phyloP scores from a whole-genome alignment of 768 basidiomycete genomes.

The Hygrocybe coccinea region DNA sequence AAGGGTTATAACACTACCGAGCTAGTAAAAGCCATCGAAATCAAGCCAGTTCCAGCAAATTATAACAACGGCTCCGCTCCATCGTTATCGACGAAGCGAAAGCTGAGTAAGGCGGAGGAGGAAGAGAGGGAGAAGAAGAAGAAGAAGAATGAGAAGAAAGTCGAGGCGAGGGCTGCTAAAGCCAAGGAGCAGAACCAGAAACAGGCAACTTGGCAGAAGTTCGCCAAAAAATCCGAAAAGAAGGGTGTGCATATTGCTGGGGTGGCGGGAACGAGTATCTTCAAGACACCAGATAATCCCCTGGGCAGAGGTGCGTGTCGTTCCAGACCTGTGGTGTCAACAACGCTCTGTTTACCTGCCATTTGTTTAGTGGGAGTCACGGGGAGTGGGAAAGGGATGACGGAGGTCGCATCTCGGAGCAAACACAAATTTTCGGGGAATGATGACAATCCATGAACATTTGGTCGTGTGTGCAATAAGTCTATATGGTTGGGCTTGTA shows the following conservation, averaged over 20 bases:
- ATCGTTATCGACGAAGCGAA: constrained; percentile 61
- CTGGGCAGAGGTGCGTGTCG: constrained; percentile 66
- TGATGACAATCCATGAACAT: constrained; percentile 35
- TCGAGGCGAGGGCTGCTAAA: constrained; percentile 77
- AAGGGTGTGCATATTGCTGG: constrained; percentile 91
- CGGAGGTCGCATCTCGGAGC: constrained; percentile 56
- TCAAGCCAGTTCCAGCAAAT: constrained; percentile 65
- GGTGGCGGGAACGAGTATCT: constrained; percentile 82
- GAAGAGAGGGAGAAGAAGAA: constrained; percentile 85
- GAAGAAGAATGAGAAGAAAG: constrained; percentile 93
- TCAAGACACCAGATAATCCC: constrained; percentile 92
- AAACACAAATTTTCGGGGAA: constrained; percentile 73
- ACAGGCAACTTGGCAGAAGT: constrained; percentile 90
- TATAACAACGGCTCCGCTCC: constrained; percentile 38
- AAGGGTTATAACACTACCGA: constrained; percentile 91
- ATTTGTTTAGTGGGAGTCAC: constrained; percentile 73
- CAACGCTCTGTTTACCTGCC: background rate
- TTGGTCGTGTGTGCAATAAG: constrained; percentile 1
- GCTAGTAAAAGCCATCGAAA: constrained; percentile 64
- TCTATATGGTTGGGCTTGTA: background rate
- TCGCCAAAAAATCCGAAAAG: constrained; percentile 90
- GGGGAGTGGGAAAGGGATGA: constrained; percentile 87
- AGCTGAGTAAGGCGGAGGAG: constrained; percentile 74
- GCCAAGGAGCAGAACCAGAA: constrained; percentile 82
- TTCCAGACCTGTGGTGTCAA: constrained; percentile 23